Conservation (phyloP, 768 basidiomycete genomes). For the Boletus coccyginus region DNA sequence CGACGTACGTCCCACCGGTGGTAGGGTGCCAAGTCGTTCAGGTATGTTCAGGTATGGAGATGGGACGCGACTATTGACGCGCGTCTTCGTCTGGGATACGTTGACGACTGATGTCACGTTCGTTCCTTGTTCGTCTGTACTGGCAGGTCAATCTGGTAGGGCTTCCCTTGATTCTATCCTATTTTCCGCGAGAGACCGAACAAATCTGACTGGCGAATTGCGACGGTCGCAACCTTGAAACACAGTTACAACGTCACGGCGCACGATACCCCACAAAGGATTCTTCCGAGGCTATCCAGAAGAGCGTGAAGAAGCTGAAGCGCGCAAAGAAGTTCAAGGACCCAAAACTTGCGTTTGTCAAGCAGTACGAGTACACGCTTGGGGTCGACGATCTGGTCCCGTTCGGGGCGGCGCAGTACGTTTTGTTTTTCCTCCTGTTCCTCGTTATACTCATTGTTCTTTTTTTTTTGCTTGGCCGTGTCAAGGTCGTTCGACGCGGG, state of each 20-base stretch:
- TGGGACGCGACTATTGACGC: background rate
- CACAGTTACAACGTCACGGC: constrained; percentile 75
- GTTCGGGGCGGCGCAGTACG: constrained; percentile 65
- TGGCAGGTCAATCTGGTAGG: constrained; percentile 18
- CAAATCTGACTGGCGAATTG: background rate
- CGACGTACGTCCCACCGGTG: constrained; percentile 43
- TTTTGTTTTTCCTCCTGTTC: constrained; percentile 45
- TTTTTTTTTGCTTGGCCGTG: background rate
- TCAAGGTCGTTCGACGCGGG: constrained; percentile 53
- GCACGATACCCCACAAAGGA: constrained; percentile 65
- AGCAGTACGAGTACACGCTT: constrained; percentile 53
- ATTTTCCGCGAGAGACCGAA: background rate
- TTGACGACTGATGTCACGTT: background rate
- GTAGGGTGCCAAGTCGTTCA: constrained; percentile 49
- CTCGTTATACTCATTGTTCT: constrained; percentile 13
- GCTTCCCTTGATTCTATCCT: background rate
- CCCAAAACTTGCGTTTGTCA: constrained; percentile 48
- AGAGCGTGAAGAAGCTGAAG: constrained; percentile 53
- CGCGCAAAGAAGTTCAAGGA: constrained; percentile 42
- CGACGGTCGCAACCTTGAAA: background rate
- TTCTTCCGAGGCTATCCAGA: constrained; percentile 38
- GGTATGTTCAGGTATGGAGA: constrained; percentile 30
- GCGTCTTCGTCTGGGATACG: background rate
- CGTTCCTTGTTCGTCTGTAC: background rate
- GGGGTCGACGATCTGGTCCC: constrained; percentile 57